Evolutionary conservation across 768 basidiomycete species (phyloP).

Genomic region (Chiua virens): DNA sequence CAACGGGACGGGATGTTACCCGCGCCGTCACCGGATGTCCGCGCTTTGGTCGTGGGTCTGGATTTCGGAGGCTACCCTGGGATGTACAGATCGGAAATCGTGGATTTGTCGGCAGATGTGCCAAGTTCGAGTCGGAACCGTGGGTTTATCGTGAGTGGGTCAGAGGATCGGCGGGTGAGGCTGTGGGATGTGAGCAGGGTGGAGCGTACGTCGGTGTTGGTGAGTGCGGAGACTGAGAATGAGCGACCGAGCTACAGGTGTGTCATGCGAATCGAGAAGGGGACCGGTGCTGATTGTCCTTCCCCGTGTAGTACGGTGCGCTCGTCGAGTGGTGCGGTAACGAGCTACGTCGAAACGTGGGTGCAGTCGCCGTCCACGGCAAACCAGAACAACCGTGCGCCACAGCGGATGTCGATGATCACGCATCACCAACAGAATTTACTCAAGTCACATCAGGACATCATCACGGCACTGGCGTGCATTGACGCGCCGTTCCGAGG

Average conservation of each 20-base stretch:
- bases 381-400: constrained; percentile 62
- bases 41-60: constrained; percentile 65
- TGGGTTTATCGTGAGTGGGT: constrained; percentile 85
- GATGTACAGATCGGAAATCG: constrained; percentile 51
- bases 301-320: constrained; percentile 29
- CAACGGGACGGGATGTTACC: constrained; percentile 36
- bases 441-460: constrained; percentile 86
- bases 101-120: constrained; percentile 41
- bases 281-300: constrained; percentile 1
- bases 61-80: constrained; percentile 75
- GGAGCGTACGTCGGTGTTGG: constrained; percentile 75
- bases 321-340: constrained; percentile 42
- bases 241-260: constrained; percentile 82
- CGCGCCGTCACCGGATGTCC: constrained; percentile 63
- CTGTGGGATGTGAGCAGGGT: constrained; percentile 82
- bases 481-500: constrained; percentile 93
- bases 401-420: constrained; percentile 75
- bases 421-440: constrained; percentile 83
- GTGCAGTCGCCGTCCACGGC: constrained; percentile 39
- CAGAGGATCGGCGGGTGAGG: constrained; percentile 84
- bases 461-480: constrained; percentile 80
- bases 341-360: constrained; percentile 68
- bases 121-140: constrained; percentile 42
- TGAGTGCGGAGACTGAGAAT: constrained; percentile 71
- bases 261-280: background rate